phyloP scores from a whole-genome alignment of 2,329 filamentous ascomycete genomes.

The Sporothrix humicola region DNA sequence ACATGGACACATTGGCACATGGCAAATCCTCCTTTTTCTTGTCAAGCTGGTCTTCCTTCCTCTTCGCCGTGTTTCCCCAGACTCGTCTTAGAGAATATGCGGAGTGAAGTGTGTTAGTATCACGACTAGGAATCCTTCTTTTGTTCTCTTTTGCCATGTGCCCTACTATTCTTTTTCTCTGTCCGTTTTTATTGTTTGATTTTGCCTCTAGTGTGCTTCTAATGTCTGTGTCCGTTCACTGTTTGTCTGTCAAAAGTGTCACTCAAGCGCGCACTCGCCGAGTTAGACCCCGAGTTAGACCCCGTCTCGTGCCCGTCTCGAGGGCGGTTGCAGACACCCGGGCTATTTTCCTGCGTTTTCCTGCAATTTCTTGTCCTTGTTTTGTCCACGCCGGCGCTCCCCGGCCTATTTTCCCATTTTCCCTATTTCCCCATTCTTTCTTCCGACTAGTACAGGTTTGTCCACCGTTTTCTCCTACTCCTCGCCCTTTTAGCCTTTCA shows the following conservation, averaged over 20 bases:
- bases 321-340: neutral
- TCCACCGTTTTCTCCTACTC: neutral
- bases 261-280: neutral
- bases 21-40: too few relatives aligned
- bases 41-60: neutral
- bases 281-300: neutral
- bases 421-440: neutral
- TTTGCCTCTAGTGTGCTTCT: too few relatives aligned
- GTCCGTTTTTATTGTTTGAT: neutral
- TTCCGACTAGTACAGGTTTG: neutral
- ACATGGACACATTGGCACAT: neutral
- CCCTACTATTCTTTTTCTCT: neutral
- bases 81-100: neutral
- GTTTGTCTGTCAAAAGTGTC: neutral
- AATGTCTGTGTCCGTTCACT: neutral
- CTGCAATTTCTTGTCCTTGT: too few relatives aligned
- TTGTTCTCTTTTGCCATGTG: neutral
- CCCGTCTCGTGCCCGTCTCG: neutral
- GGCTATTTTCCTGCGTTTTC: neutral
- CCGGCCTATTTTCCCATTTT: neutral
- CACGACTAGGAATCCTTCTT: too few relatives aligned
- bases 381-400: neutral
- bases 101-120: neutral
- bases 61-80: conserved; percentile 3
- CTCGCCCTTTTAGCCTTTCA: conserved; percentile 6